Evolutionary conservation across 371 early-diverging fungal species (phyloP), one percentile per base, ranked within the genome.

Genomic region (Enterospora canceri): DNA sequence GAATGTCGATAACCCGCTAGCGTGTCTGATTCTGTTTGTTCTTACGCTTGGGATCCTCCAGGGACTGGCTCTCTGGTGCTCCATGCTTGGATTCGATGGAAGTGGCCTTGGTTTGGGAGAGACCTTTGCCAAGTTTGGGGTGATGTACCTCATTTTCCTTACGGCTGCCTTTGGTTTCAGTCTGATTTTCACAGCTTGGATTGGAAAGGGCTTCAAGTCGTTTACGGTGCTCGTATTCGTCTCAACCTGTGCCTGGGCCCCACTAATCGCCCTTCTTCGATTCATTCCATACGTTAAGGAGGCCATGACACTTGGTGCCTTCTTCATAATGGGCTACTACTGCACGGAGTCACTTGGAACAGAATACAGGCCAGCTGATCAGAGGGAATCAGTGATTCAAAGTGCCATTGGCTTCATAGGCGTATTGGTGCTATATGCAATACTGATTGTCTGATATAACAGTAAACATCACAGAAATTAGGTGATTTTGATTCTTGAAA

Each of bases 241-340:
- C 5, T 51, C 53, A 21, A 21, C 53, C 18, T 4, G 53, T 4
- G 26, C 19, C 12, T 51, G 4, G 18, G 15, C 21, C 8, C 53
- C 53, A 4, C 4, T 51, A 51, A 21, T 18, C 26, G 53, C 26
- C 23, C 19, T 51, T 4, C 8, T 40, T 40, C 8, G 40, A n/a
- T 40, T 40, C n/a, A n/a, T 40, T 8, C 40, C 40, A 40, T 8
- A 12, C 12, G 53, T 19, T 8, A 46, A 46, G 15, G 46, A 46
- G 19, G 53, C 4, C 8, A 12, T 8, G 4, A 24, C 5, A 21
- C 23, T 21, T 12, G 15, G 15, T 4, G 18, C 19, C 21, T 51
- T 21, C 53, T 51, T 51, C 26, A 51, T 51, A 21, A 51, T 51
- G 53, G 19, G 21, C 15, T 51, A 51, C 26, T 51, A 51, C 26